phyloP scores from a whole-genome alignment of 2,329 filamentous ascomycete genomes.

The Nothophaeocryptopus gaeumannii region DNA sequence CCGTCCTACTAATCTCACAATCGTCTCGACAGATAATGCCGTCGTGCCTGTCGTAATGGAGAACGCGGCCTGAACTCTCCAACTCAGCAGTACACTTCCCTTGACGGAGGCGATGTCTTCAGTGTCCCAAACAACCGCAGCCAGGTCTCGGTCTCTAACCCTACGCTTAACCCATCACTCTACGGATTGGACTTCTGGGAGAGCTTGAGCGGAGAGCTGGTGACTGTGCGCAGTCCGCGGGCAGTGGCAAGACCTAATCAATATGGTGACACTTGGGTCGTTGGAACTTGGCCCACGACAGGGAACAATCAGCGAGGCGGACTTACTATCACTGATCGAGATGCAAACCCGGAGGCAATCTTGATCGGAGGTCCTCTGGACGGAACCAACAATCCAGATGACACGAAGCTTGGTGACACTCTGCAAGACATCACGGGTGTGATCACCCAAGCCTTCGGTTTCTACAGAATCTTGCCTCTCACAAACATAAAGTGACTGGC shows the following conservation, averaged over 20 bases:
- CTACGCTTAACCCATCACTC: conserved; percentile 56
- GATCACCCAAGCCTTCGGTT: conserved; percentile 63
- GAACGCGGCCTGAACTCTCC: conserved; percentile 55
- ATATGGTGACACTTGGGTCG: conserved; percentile 68
- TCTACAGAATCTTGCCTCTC: conserved; percentile 65
- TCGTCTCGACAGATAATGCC: conserved; percentile 53
- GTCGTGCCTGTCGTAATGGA: conserved; percentile 62
- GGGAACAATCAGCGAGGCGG: conserved; percentile 63
- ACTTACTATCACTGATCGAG: conserved; percentile 60
- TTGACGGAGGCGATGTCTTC: conserved; percentile 66
- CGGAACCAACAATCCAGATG: conserved; percentile 57
- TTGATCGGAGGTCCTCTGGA: conserved; percentile 64
- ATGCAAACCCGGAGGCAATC: conserved; percentile 69
- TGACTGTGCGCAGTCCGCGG: conserved; percentile 58
- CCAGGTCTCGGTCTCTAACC: conserved; percentile 59
- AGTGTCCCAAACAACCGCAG: conserved; percentile 61
- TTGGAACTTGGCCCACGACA: conserved; percentile 62
- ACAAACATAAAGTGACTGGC: conserved; percentile 53
- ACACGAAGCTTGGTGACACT: conserved; percentile 63
- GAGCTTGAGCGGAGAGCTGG: conserved; percentile 64
- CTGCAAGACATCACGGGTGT: conserved; percentile 67
- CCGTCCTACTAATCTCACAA: conserved; percentile 52
- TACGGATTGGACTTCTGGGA: conserved; percentile 76
- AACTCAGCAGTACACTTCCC: conserved; percentile 57
- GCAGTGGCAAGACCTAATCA: conserved; percentile 61